phyloP scores from a whole-genome alignment of 495 filamentous ascomycete genomes.

The Lasiosphaeria miniovina region DNA sequence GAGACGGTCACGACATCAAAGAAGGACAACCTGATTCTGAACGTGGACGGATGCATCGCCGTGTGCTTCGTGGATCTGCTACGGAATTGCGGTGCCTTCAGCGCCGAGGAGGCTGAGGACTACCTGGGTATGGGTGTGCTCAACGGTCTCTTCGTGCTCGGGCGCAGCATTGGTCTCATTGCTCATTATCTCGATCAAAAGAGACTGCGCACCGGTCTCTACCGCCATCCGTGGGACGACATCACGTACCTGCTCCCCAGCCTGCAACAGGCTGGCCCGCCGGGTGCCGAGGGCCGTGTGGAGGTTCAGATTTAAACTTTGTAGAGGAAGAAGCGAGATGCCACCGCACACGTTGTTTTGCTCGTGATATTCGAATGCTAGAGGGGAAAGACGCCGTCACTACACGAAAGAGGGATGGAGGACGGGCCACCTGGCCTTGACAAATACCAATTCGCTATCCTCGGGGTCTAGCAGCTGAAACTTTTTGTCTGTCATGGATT shows the following conservation, averaged over 20 bases:
- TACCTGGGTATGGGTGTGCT: conserved; percentile 93
- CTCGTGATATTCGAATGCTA: no score
- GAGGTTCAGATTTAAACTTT: conserved; percentile 59
- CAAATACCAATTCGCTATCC: no score
- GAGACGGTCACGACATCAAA: conserved; percentile 98
- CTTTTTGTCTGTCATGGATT: no score
- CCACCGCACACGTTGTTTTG: no score
- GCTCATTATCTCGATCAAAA: conserved; percentile 99
- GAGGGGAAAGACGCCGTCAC: no score
- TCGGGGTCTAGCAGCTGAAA: no score
- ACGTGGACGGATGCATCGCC: conserved; percentile 96
- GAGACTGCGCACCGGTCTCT: conserved; percentile 93
- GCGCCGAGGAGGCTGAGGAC: conserved; percentile 74
- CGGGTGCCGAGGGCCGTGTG: conserved; percentile 83
- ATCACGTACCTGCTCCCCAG: conserved; percentile 94
- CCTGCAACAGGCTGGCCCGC: conserved; percentile 64
- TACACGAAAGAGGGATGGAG: no score
- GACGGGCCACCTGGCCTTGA: no score
- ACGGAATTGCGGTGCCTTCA: conserved; percentile 97
- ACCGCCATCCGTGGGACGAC: conserved; percentile 98
- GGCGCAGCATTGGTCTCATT: conserved; percentile 95
- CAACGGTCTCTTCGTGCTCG: conserved; percentile 98
- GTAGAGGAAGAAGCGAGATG: no score
- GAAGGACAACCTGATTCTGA: conserved; percentile 99
- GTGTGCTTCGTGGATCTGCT: conserved; percentile 98